phyloP scores from a whole-genome alignment of 345 rosid genomes.

The Excoecaria agallocha region DNA sequence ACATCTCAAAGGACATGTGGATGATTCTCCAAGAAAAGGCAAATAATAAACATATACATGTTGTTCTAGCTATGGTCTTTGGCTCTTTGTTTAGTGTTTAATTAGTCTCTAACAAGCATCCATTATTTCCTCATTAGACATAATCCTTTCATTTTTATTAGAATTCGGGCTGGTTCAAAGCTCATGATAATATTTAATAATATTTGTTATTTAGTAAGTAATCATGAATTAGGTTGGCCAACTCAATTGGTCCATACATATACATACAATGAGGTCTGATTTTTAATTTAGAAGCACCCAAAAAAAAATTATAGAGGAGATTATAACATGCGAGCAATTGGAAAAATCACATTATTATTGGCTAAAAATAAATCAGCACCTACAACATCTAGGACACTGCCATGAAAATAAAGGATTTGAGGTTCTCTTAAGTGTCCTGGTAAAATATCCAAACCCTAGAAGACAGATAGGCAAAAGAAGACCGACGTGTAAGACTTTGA shows the following conservation, averaged over 20 bases:
- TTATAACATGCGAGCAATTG: slow-evolving; percentile 28
- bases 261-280: not conserved
- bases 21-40: slow-evolving; percentile 26
- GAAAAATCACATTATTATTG: slow-evolving; percentile 30
- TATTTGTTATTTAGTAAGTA: slow-evolving; percentile 8
- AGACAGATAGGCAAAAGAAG: slow-evolving; percentile 22
- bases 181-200: not conserved
- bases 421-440: slow-evolving; percentile 22
- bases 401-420: slow-evolving; percentile 18
- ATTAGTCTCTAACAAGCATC: slow-evolving; percentile 20
- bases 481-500: slow-evolving; percentile 43
- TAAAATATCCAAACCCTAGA: slow-evolving; percentile 32
- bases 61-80: slow-evolving; percentile 2
- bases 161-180: not conserved
- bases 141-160: slow-evolving; percentile 6
- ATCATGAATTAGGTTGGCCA: slow-evolving; percentile 27
- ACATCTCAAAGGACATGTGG: slow-evolving; percentile 37
- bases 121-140: slow-evolving; percentile 24
- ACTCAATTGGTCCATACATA: not conserved
- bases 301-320: slow-evolving; percentile 18
- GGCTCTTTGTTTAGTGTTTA: slow-evolving; percentile 7
- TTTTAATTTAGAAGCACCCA: not conserved
- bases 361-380: not conserved
- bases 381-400: not conserved
- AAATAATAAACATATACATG: slow-evolving; percentile 20